phyloP scores from a whole-genome alignment of 441 rosid genomes.

The Croton setiger region DNA sequence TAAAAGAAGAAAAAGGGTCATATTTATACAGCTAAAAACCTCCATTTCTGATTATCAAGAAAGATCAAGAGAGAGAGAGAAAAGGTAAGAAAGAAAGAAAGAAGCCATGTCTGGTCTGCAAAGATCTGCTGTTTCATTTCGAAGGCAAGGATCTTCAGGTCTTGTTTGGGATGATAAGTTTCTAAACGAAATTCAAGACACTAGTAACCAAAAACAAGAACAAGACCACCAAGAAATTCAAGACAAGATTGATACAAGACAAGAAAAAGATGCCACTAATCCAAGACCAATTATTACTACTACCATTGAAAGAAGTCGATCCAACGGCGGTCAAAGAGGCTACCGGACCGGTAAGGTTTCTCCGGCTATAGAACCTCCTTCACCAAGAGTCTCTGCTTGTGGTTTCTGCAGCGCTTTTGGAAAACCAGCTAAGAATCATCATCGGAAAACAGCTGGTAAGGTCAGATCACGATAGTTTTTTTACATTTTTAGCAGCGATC shows the following conservation, averaged over 20 bases:
- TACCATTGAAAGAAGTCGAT: constrained; percentile 67
- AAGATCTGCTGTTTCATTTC: constrained; percentile 57
- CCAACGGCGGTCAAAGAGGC: constrained; percentile 65
- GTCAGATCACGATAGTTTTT: constrained; percentile 50
- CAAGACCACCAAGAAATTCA: constrained; percentile 20
- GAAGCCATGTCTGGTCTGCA: constrained; percentile 58
- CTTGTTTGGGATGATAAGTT: constrained; percentile 71
- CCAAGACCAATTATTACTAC: constrained; percentile 28
- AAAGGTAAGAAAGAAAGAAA: neutral
- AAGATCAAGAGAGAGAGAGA: neutral
- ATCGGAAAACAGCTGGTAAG: constrained; percentile 49
- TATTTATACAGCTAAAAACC: neutral
- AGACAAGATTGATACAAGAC: constrained; percentile 28
- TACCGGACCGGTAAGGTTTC: constrained; percentile 73
- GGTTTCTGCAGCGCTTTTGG: constrained; percentile 76
- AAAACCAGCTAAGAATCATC: constrained; percentile 47
- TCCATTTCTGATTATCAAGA: neutral
- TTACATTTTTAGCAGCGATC: constrained; percentile 6
- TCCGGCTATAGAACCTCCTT: constrained; percentile 86
- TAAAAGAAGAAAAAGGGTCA: neutral
- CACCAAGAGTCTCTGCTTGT: constrained; percentile 77
- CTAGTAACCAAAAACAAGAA: constrained; percentile 12
- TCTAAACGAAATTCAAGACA: constrained; percentile 33
- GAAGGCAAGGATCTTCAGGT: constrained; percentile 66
- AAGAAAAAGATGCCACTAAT: constrained; percentile 26